A percentile compares a stretch with the other conserved stretches of the same genome.
phyloP scores from a whole-genome alignment of 2,329 filamentous ascomycete genomes.

The Cladosporium sp. region DNA sequence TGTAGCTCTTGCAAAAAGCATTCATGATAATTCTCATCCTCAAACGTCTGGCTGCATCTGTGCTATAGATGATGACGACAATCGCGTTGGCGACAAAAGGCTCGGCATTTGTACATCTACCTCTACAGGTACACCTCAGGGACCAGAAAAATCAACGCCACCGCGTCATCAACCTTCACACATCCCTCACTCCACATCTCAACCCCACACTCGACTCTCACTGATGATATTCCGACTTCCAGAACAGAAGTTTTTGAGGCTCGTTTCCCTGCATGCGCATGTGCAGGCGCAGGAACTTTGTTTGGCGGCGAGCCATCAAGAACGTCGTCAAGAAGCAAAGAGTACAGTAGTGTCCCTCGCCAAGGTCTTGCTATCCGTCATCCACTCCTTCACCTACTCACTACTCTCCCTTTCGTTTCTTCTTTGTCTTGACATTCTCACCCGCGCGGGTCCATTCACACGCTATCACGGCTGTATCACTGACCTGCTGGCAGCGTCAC shows the following conservation, averaged over 20 bases:
- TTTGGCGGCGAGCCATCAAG: not conserved
- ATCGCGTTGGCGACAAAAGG: not conserved
- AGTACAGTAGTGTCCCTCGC: not conserved
- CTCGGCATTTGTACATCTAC: too few relatives aligned
- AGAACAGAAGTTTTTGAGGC: not conserved
- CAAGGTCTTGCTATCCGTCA: slow-evolving; percentile 12
- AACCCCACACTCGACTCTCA: too few relatives aligned
- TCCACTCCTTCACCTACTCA: not conserved
- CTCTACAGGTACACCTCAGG: too few relatives aligned
- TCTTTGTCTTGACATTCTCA: too few relatives aligned
- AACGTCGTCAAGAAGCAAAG: not conserved
- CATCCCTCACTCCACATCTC: not conserved
- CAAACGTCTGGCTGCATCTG: too few relatives aligned
- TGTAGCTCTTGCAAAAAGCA: not conserved
- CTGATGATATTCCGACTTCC: too few relatives aligned
- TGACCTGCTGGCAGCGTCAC: slow-evolving; percentile 12
- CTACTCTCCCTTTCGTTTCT: not conserved
- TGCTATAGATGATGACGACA: too few relatives aligned
- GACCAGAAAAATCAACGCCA: not conserved
- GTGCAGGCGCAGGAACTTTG: not conserved
- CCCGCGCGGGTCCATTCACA: too few relatives aligned
- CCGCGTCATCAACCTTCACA: not conserved
- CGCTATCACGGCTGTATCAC: not conserved
- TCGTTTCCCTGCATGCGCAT: not conserved
- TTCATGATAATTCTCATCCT: too few relatives aligned